These are phyloP conservation scores for Venturia asperata DNA, from an alignment of 2,329 filamentous ascomycete genomes.

Conservation along the genomic window DNA sequence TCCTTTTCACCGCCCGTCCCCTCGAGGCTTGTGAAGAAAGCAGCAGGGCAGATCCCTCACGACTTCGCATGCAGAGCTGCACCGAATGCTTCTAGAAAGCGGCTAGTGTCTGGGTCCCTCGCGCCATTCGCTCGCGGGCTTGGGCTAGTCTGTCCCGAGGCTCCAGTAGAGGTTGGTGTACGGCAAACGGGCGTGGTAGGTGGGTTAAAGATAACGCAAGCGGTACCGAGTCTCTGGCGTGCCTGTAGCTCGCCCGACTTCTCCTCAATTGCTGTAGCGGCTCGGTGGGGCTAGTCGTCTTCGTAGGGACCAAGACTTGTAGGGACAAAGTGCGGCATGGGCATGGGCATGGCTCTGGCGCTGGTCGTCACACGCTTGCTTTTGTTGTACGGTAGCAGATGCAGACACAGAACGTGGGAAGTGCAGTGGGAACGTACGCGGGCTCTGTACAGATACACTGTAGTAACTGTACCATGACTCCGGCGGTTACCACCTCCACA, in stretches of 20 bases:
- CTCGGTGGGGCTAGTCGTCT: not conserved
- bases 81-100: slow-evolving; percentile 5
- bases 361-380: not conserved
- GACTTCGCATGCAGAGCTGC: not conserved
- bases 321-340: not conserved
- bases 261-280: not conserved
- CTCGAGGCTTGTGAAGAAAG: no score
- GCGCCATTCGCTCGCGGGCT: not conserved
- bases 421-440: not conserved
- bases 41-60: not conserved
- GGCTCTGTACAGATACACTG: no score
- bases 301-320: not conserved
- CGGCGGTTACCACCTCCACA: not conserved
- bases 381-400: not conserved
- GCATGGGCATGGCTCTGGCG: no score
- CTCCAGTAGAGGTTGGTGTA: not conserved
- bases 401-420: not conserved
- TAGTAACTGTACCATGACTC: no score
- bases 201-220: not conserved
- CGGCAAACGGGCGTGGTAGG: not conserved
- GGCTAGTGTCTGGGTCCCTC: not conserved
- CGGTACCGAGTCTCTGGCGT: not conserved
- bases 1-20: no score
- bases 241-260: not conserved
- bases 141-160: not conserved